Conservation (phyloP, 2,329 filamentous ascomycete species). For the Colletotrichum sp. region DNA sequence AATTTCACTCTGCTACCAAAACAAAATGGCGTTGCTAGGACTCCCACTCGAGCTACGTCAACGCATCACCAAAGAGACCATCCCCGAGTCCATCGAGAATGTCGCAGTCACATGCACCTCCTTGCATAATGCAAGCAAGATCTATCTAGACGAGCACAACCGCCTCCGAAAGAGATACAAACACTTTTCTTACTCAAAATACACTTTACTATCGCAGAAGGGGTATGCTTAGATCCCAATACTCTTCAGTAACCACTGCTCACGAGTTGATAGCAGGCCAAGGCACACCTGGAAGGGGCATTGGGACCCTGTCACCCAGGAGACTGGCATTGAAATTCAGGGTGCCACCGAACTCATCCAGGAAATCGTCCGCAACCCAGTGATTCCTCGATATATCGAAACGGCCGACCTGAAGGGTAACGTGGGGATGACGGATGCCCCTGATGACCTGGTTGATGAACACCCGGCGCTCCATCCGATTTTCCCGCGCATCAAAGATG, state of each 20-base stretch:
- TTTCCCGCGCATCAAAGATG: neutral
- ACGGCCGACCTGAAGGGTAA: neutral
- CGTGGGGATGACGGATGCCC: neutral
- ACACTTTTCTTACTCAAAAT: neutral
- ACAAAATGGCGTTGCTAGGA: neutral
- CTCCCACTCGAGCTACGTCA: neutral
- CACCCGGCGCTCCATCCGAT: neutral
- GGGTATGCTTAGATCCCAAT: neutral
- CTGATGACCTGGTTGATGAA: neutral
- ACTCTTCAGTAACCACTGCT: neutral
- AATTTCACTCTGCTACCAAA: neutral
- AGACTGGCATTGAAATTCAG: neutral
- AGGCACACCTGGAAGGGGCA: neutral
- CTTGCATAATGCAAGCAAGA: neutral
- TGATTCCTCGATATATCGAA: neutral
- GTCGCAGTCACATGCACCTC: neutral
- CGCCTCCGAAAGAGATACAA: neutral
- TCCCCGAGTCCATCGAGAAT: neutral
- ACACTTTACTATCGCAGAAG: neutral
- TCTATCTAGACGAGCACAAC: neutral
- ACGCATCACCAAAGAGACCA: neutral
- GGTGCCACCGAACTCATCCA: neutral
- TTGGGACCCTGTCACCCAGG: neutral
- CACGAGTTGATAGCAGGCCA: neutral
- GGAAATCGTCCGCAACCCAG: neutral